Base-by-base conservation (phyloP, 78 protist genomes). In the Chrysochromulina parva region DNA sequence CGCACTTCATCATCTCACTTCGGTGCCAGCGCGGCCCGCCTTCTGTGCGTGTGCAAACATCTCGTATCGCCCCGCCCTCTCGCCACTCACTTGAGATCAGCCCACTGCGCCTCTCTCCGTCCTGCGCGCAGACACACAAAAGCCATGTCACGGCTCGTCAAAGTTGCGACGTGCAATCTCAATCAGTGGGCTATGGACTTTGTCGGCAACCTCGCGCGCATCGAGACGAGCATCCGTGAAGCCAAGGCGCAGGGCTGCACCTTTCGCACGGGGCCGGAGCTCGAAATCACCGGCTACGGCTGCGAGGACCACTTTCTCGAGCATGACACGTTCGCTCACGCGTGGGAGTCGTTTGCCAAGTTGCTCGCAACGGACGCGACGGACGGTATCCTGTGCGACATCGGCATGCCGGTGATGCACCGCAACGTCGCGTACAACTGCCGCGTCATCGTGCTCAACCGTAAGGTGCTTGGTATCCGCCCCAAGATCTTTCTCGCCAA, bases 181-280 rank as follows among this genome's bases (percentile, higher is more conserved):
- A 94, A 97, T 88, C 98, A 97, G 81, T 96, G 96, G 96, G 95
- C 97, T 10, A 57, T 97, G 89, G 98, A 97, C 88, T 96, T 97
- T 58, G 88, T 60, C 22, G 97, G 97, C 54, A 97, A 97, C 92
- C 85, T 92, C 10, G 86, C 17, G 60, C 93, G 97, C 26, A 95
- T 94, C 38, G 62, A 60, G 2, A 85, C 88, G 54, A 84, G 90
- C 26, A 90, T 93, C 50, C 38, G 14, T 10, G 16, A 24, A 20
- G 95, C 95, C 55, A 90, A 90, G 90, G 62, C 24, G 2, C 13
- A 1, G 1, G 92, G 92, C 3, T 28, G 62, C n/a, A 50, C 59
- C 17, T 58, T 74, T n/a, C 90, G 95, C 2, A n/a, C 85, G 26
- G 95, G 95, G 2, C 95, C 95, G 19, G 95, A 93, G 91, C 88